These are phyloP conservation scores for Leucosporidium yakuticum DNA, from an alignment of 768 basidiomycete species.

Conservation along the genomic window DNA sequence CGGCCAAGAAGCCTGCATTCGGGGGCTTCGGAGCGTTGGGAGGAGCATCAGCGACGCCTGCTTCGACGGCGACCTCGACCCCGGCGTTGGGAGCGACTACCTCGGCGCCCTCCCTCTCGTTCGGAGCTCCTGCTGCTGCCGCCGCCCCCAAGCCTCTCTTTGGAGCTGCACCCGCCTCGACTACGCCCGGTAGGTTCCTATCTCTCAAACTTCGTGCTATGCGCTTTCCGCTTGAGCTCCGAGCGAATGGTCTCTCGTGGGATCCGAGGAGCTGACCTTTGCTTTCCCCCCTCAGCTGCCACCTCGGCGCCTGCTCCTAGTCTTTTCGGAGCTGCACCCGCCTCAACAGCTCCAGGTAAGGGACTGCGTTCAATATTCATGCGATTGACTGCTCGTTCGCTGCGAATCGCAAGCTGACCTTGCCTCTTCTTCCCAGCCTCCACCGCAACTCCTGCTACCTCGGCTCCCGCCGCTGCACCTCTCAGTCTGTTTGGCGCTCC, in stretches of 20 bases:
- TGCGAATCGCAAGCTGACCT: no score
- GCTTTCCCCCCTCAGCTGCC: background rate
- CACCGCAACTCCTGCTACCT: background rate
- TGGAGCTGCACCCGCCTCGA: constrained; percentile 6
- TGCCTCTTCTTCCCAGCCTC: no score
- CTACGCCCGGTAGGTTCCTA: background rate
- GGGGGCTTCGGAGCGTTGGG: background rate
- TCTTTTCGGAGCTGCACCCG: constrained; percentile 16
- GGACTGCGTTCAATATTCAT: background rate
- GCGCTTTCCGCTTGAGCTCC: no score
- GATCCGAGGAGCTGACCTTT: no score
- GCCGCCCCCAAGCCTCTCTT: constrained; percentile 25
- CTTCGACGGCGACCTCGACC: background rate
- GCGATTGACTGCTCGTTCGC: background rate
- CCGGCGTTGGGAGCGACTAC: background rate
- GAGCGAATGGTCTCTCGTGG: no score
- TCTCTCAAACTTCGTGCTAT: no score
- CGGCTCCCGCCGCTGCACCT: background rate
- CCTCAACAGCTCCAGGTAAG: constrained; percentile 11
- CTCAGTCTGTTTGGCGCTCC: background rate
- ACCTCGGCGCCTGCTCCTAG: constrained; percentile 2
- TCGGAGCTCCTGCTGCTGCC: background rate
- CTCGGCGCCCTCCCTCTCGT: background rate
- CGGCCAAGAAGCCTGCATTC: constrained; percentile 1
- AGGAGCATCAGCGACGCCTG: background rate